Evolutionary conservation across 768 basidiomycete genomes (phyloP).

Genomic region (Neoboletus brunneissimus): DNA sequence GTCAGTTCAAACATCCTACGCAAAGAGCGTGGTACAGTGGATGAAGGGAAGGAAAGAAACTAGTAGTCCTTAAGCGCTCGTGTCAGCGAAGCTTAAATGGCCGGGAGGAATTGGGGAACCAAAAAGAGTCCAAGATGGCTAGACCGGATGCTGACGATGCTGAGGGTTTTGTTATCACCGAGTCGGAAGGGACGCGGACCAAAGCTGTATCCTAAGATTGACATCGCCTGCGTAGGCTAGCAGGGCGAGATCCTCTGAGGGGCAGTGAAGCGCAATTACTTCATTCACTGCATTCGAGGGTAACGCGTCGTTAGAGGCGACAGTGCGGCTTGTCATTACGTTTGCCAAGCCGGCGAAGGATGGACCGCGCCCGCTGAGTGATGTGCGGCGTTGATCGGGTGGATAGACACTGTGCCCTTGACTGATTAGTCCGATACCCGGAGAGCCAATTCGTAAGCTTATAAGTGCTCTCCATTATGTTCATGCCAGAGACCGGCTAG

Average conservation of each 20-base stretch:
- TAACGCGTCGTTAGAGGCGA: not conserved
- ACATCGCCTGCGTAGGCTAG: not conserved
- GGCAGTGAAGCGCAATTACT: not conserved
- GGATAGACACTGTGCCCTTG: not conserved
- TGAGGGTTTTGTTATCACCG: not conserved
- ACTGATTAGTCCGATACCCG: too few species aligned
- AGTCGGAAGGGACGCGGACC: not conserved
- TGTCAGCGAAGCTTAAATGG: conserved; percentile 14
- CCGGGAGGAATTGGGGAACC: not conserved
- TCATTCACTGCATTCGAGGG: not conserved
- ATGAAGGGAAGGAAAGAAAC: not conserved
- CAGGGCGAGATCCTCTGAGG: not conserved
- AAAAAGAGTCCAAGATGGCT: not conserved
- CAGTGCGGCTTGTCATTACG: not conserved
- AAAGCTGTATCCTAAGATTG: not conserved
- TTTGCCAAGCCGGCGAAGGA: not conserved
- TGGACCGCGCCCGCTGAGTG: not conserved
- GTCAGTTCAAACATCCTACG: conserved; percentile 8
- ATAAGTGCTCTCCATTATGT: too few species aligned
- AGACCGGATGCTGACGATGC: not conserved
- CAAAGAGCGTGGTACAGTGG: not conserved
- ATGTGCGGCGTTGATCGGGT: not conserved
- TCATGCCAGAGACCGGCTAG: too few species aligned
- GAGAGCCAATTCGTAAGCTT: too few species aligned
- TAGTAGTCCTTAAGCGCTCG: not conserved